Conservation (phyloP, 306 rosid species). For the Fragaria iinumae region DNA sequence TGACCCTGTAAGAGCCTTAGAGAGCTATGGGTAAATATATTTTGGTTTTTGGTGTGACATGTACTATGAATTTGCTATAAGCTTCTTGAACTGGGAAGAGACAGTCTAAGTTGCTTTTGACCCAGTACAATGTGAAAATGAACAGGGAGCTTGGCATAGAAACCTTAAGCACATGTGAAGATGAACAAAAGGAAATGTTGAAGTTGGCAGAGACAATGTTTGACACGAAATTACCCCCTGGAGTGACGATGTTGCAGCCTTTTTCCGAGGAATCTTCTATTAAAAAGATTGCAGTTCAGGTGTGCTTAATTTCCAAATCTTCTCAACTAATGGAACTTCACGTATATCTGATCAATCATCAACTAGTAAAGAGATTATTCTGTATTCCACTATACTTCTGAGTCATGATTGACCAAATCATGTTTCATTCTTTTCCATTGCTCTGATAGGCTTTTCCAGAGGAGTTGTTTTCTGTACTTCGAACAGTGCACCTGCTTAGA, state of each 20-base stretch:
- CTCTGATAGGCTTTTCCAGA: conserved; percentile 79
- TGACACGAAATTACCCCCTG: conserved; percentile 93
- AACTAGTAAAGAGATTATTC: neutral
- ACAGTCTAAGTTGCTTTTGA: conserved; percentile 15
- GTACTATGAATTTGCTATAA: neutral
- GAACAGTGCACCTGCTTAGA: conserved; percentile 89
- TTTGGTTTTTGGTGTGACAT: conserved; percentile 15
- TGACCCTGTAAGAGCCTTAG: conserved; percentile 65
- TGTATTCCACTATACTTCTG: neutral
- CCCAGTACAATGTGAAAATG: conserved; percentile 17
- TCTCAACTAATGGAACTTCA: neutral
- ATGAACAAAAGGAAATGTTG: conserved; percentile 70
- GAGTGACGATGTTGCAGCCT: conserved; percentile 83
- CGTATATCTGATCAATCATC: neutral
- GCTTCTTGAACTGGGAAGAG: conserved; percentile 9
- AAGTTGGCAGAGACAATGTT: conserved; percentile 82
- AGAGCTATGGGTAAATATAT: conserved; percentile 70
- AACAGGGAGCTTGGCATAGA: conserved; percentile 85
- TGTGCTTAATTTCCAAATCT: conserved; percentile 22
- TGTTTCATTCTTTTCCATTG: conserved; percentile 18
- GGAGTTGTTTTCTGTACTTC: conserved; percentile 87
- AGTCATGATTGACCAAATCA: neutral
- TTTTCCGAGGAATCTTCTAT: conserved; percentile 90
- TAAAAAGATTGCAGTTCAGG: conserved; percentile 81
- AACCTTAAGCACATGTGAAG: conserved; percentile 65